Conservation (phyloP, 1,139 yeast species). For the Suhomyces coccinellae region DNA sequence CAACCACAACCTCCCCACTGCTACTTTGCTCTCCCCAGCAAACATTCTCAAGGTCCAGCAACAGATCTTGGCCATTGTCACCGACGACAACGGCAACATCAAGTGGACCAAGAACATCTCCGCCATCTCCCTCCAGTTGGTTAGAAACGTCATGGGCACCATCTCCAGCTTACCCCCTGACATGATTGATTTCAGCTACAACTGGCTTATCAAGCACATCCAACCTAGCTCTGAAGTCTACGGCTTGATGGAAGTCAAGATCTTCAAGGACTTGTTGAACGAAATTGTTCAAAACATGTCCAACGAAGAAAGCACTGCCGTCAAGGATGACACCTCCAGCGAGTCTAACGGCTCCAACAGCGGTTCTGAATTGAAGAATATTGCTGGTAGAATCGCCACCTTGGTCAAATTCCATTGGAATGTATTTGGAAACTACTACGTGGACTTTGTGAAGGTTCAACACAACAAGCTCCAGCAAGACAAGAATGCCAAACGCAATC, state of each 20-base stretch:
- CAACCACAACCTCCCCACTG: slow-evolving; percentile 14
- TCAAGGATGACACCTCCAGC: slow-evolving; percentile 1
- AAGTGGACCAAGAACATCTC: slow-evolving; percentile 88
- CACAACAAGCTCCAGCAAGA: slow-evolving; percentile 21
- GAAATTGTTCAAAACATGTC: slow-evolving; percentile 25
- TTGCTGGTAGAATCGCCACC: slow-evolving; percentile 55
- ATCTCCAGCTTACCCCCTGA: slow-evolving; percentile 32
- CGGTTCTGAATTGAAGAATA: slow-evolving; percentile 43
- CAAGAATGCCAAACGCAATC: slow-evolving; percentile 16
- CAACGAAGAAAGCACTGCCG: slow-evolving; percentile 5
- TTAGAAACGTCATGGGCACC: slow-evolving; percentile 40
- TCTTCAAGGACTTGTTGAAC: slow-evolving; percentile 51
- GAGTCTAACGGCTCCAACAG: slow-evolving; percentile 1
- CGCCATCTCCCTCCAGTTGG: slow-evolving; percentile 70
- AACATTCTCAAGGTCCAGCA: slow-evolving; percentile 41
- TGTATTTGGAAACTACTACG: slow-evolving; percentile 62
- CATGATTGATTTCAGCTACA: slow-evolving; percentile 64
- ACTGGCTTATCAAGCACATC: slow-evolving; percentile 83
- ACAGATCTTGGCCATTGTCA: slow-evolving; percentile 76
- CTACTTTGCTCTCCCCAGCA: slow-evolving; percentile 26
- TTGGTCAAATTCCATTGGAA: slow-evolving; percentile 71
- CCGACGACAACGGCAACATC: slow-evolving; percentile 82
- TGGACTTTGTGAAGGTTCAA: slow-evolving; percentile 24
- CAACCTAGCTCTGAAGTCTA: slow-evolving; percentile 83
- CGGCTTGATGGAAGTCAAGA: slow-evolving; percentile 70